phyloP scores from a whole-genome alignment of 345 rosid genomes.

The Sisymbrium irio region DNA sequence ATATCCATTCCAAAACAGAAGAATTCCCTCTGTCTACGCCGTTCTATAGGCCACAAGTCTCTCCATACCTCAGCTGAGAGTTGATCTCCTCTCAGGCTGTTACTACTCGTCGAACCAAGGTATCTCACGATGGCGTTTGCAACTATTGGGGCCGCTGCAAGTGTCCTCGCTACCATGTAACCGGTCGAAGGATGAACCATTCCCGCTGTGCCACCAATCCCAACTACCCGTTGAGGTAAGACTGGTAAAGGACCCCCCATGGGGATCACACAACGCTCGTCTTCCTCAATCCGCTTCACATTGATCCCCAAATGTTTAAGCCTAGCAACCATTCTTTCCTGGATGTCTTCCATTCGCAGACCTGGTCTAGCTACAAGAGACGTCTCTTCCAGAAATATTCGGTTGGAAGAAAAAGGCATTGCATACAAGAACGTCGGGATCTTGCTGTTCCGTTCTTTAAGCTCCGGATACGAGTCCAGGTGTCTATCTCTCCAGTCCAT shows the following conservation, averaged over 20 bases:
- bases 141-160: constrained; percentile 91
- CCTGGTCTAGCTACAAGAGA: constrained; percentile 94
- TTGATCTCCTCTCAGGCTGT: constrained; percentile 46
- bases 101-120: constrained; percentile 54
- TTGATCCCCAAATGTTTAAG: constrained; percentile 76
- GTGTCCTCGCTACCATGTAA: constrained; percentile 98
- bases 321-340: constrained; percentile 95
- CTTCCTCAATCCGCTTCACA: constrained; percentile 83
- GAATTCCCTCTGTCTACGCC: constrained; percentile 95
- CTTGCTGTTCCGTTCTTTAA: constrained; percentile 59
- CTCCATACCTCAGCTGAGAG: constrained; percentile 83
- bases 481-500: constrained; percentile 99
- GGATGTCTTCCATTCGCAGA: constrained; percentile 74
- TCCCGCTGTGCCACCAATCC: constrained; percentile 95
- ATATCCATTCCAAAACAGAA: constrained; percentile 99
- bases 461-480: constrained; percentile 42
- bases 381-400: constrained; percentile 92
- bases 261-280: constrained; percentile 86
- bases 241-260: constrained; percentile 99
- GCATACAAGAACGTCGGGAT: constrained; percentile 93
- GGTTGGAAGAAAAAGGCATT: constrained; percentile 80
- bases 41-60: constrained; percentile 91
- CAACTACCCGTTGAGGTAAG: constrained; percentile 90
- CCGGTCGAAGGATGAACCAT: constrained; percentile 95
- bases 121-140: constrained; percentile 74